Conservation (phyloP, 2,329 filamentous ascomycete genomes). For the Stachybotrys elegans region DNA sequence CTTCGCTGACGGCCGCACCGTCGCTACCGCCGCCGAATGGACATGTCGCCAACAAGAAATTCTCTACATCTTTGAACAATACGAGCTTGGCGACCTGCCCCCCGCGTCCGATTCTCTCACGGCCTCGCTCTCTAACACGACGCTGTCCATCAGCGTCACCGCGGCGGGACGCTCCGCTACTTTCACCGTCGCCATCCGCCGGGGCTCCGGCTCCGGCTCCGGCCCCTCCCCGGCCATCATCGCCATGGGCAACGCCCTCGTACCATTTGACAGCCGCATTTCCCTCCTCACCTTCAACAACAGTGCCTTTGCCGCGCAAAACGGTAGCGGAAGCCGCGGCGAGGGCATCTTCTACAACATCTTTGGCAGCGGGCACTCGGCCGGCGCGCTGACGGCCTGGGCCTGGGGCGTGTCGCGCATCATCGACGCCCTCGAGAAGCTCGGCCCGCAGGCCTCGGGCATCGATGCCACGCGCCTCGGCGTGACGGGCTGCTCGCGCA, state of each 20-base stretch:
- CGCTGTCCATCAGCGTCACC: conserved; percentile 35
- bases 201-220: conserved; percentile 32
- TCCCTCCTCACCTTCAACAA: conserved; percentile 56
- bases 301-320: conserved; percentile 50
- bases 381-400: conserved; percentile 57
- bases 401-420: conserved; percentile 58
- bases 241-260: conserved; percentile 46
- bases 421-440: conserved; percentile 54
- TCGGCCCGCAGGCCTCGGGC: conserved; percentile 33
- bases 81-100: conserved; percentile 32
- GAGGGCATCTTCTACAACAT: conserved; percentile 55
- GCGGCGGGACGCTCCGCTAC: conserved; percentile 27
- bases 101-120: conserved; percentile 31
- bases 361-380: conserved; percentile 49
- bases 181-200: conserved; percentile 29
- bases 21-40: conserved; percentile 33
- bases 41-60: conserved; percentile 36
- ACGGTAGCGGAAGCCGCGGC: conserved; percentile 40
- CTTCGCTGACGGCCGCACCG: conserved; percentile 27
- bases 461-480: conserved; percentile 48
- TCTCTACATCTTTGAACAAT: conserved; percentile 26
- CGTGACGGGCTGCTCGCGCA: conserved; percentile 59
- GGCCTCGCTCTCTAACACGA: conserved; percentile 36
- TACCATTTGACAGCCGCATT: conserved; percentile 50
- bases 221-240: conserved; percentile 59